Conservation (phyloP, 164 flowering plant species). For the Vitis cinerea region DNA sequence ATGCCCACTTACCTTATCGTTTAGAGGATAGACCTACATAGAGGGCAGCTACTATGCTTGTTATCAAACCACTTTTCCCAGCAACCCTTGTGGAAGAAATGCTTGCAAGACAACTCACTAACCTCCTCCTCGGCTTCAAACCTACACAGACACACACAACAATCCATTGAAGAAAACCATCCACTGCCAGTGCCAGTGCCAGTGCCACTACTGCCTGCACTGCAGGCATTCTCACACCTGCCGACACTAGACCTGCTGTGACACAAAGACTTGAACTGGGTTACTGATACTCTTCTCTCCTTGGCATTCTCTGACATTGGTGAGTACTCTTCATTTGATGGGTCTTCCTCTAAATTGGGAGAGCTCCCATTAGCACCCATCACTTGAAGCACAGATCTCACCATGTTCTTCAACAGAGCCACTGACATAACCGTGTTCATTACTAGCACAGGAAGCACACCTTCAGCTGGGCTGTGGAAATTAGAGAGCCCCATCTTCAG, state of each 20-base stretch:
- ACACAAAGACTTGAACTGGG: constrained; percentile 37
- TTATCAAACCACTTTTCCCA: constrained; percentile 67
- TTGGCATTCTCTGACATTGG: constrained; percentile 10
- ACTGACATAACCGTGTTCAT: constrained; percentile 59
- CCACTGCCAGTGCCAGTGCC: neutral
- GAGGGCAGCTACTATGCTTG: constrained; percentile 57
- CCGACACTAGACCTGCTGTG: neutral
- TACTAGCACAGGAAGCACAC: constrained; percentile 55
- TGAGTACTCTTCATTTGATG: neutral
- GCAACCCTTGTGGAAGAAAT: constrained; percentile 74
- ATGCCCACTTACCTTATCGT: neutral
- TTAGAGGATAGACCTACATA: constrained; percentile 52
- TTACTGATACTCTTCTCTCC: constrained; percentile 33
- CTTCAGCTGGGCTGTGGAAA: constrained; percentile 52
- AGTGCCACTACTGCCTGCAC: neutral
- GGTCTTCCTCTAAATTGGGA: constrained; percentile 20
- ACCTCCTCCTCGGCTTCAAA: constrained; percentile 62
- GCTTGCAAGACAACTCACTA: constrained; percentile 70
- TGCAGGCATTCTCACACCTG: too few relatives aligned
- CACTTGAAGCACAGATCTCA: constrained; percentile 42
- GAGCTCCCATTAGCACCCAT: constrained; percentile 24
- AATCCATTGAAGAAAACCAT: constrained; percentile 28
- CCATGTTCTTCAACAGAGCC: constrained; percentile 41
- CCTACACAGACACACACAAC: constrained; percentile 65
- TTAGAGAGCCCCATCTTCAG: constrained; percentile 59